A percentile compares a stretch with the other conserved stretches of the same genome.
These are phyloP conservation scores for Termitomyces sp. DNA, from an alignment of 768 basidiomycete genomes.

Conservation along the genomic window DNA sequence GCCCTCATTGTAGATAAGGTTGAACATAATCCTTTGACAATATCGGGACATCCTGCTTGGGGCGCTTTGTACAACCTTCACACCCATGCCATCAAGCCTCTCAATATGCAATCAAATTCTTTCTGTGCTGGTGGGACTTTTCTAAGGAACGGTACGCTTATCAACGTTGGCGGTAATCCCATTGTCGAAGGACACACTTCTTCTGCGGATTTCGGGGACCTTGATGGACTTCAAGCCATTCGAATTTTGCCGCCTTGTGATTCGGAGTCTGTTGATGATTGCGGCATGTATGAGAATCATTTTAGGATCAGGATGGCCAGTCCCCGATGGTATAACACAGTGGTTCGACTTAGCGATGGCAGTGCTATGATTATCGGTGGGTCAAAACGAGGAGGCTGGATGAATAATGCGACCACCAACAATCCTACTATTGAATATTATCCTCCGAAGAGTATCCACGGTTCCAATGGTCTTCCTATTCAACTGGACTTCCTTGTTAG, in stretches of 20 bases:
- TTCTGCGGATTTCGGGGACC: conserved; percentile 70
- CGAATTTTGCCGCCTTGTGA: conserved; percentile 68
- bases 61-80: conserved; percentile 66
- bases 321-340: conserved; percentile 79
- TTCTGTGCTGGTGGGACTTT: conserved; percentile 85
- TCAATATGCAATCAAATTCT: conserved; percentile 70
- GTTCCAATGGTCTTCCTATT: conserved; percentile 62
- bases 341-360: conserved; percentile 65
- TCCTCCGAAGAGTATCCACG: conserved; percentile 71
- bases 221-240: conserved; percentile 67
- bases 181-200: conserved; percentile 59
- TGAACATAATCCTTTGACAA: conserved; percentile 73
- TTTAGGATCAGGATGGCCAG: conserved; percentile 62
- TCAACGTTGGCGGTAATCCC: conserved; percentile 81
- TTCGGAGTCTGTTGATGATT: conserved; percentile 37
- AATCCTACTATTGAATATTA: conserved; percentile 81
- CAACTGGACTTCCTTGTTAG: conserved; percentile 56
- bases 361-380: conserved; percentile 82
- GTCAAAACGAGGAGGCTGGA: conserved; percentile 79
- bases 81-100: conserved; percentile 54
- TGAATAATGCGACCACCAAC: conserved; percentile 74
- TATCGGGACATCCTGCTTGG: conserved; percentile 79
- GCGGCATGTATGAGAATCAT: conserved; percentile 64
- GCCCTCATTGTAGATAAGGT: conserved; percentile 79
- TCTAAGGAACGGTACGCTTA: conserved; percentile 66